These are phyloP conservation scores for Colletotrichum gigasporum DNA, from an alignment of 2,329 filamentous ascomycete species.

Conservation along the genomic window DNA sequence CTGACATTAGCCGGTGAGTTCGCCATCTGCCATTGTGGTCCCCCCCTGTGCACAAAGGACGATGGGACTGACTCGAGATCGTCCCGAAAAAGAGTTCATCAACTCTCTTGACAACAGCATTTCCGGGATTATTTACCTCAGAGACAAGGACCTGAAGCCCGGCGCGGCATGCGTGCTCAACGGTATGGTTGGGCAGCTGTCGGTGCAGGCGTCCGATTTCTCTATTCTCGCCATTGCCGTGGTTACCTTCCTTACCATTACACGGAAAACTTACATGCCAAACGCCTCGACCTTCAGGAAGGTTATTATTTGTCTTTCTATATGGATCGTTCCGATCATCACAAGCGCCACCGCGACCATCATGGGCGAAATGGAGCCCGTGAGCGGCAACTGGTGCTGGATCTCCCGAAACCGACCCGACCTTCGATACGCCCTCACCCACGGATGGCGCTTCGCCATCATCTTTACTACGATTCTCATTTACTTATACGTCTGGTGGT, in stretches of 20 bases:
- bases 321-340: constrained; percentile 51
- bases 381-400: constrained; percentile 60
- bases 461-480: constrained; percentile 50
- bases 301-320: constrained; percentile 44
- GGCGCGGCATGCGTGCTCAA: constrained; percentile 50
- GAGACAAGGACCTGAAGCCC: constrained; percentile 36
- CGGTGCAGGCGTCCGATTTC: constrained; percentile 53
- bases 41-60: neutral
- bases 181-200: constrained; percentile 55
- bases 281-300: constrained; percentile 40
- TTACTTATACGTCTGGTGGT: constrained; percentile 52
- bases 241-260: constrained; percentile 51
- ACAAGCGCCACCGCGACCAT: constrained; percentile 44
- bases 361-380: constrained; percentile 39
- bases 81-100: constrained; percentile 45
- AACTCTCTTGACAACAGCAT: constrained; percentile 53
- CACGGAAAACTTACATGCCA: constrained; percentile 43
- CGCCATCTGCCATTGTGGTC: neutral
- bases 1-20: constrained; percentile 36
- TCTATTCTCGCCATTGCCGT: constrained; percentile 55
- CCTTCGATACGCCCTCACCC: constrained; percentile 54
- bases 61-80: neutral
- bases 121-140: constrained; percentile 48
- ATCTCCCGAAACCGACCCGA: constrained; percentile 46
- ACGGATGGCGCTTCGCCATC: constrained; percentile 55